A percentile compares a stretch with the other conserved stretches of the same genome.
Conservation (phyloP, 2,329 filamentous ascomycete genomes). For the Arthrinium puccinioides region DNA sequence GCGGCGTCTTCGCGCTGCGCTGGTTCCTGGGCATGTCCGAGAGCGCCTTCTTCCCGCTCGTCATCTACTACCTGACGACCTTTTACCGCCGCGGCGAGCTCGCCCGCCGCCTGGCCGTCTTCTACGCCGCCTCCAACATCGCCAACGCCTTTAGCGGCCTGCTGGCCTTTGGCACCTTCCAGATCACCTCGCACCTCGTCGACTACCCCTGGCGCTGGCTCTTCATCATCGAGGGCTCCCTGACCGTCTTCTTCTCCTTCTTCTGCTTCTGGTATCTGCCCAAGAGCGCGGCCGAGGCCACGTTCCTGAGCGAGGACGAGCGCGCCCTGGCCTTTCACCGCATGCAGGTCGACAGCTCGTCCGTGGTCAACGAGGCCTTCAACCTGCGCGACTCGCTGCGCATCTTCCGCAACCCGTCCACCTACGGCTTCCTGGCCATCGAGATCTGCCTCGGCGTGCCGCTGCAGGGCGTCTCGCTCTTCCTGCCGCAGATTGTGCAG, state of each 20-base stretch:
- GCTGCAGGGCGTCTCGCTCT: constrained; percentile 45
- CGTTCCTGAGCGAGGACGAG: constrained; percentile 59
- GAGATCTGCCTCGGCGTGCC: constrained; percentile 55
- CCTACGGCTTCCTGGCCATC: constrained; percentile 42
- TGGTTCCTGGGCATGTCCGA: constrained; percentile 67
- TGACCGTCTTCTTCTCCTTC: constrained; percentile 52
- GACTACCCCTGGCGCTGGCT: constrained; percentile 40
- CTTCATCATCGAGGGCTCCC: constrained; percentile 39
- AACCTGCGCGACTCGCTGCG: constrained; percentile 41
- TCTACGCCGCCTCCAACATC: constrained; percentile 71
- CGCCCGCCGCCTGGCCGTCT: constrained; percentile 61
- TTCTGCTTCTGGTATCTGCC: constrained; percentile 68
- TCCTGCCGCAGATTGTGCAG: constrained; percentile 47
- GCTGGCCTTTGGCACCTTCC: constrained; percentile 41
- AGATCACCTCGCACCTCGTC: constrained; percentile 28
- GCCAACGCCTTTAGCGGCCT: constrained; percentile 51
- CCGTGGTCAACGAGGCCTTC: constrained; percentile 47
- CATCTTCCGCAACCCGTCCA: constrained; percentile 43
- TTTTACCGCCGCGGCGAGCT: constrained; percentile 69
- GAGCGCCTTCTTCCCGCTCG: constrained; percentile 61
- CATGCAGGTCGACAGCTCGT: constrained; percentile 69
- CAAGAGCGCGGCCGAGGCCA: constrained; percentile 52
- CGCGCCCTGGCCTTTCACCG: constrained; percentile 62
- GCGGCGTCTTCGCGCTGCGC: constrained; percentile 57
- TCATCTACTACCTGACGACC: constrained; percentile 48